Conservation (phyloP, 192 early-diverging fungal genomes). For the Coemansia sp. region DNA sequence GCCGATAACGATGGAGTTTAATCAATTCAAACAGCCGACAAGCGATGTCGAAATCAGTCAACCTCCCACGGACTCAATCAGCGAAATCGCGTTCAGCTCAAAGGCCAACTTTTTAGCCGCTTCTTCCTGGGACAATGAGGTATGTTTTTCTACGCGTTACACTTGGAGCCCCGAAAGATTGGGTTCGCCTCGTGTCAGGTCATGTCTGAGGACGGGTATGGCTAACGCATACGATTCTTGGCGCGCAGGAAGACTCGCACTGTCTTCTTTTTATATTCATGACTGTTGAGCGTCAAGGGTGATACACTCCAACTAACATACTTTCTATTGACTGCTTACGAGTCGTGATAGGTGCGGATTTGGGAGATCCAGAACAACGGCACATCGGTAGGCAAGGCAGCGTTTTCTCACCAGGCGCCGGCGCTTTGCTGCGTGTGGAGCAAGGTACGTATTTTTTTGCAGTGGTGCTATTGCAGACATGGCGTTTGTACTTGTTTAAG, state of each 20-base stretch:
- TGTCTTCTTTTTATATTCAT: background rate
- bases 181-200: background rate
- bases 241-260: background rate
- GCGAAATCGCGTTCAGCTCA: conserved; percentile 79
- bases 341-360: conserved; percentile 77
- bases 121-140: conserved; percentile 86
- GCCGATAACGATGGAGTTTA: conserved; percentile 7
- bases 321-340: conserved; percentile 1
- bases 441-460: conserved; percentile 40
- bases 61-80: conserved; percentile 80
- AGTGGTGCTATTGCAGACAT: background rate
- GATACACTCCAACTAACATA: background rate
- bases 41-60: conserved; percentile 58
- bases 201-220: background rate
- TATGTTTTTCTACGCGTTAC: conserved; percentile 18
- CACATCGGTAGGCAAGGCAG: conserved; percentile 74
- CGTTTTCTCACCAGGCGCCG: conserved; percentile 82
- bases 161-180: background rate
- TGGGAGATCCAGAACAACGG: conserved; percentile 87
- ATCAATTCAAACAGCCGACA: conserved; percentile 37
- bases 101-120: conserved; percentile 85
- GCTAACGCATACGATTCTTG: background rate
- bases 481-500: background rate
- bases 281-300: background rate
- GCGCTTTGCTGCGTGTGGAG: conserved; percentile 85